phyloP scores from a whole-genome alignment of 305 asterid species.

The Fraxinus dipetala region DNA sequence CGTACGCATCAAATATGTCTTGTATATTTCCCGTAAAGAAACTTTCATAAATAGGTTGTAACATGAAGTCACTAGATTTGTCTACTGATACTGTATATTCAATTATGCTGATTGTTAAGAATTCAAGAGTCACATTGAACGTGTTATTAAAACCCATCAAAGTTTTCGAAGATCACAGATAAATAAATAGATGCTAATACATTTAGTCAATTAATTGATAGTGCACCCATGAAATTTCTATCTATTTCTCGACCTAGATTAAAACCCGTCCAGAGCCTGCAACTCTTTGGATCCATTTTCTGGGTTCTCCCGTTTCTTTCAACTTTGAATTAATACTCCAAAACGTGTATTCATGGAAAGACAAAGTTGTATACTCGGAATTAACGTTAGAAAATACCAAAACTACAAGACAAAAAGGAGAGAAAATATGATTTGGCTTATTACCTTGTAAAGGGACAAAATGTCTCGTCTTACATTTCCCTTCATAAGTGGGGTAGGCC shows the following conservation, averaged over 20 bases:
- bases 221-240: not conserved
- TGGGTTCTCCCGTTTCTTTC: not conserved
- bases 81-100: not conserved
- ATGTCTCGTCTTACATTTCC: not conserved
- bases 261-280: slow-evolving; percentile 10
- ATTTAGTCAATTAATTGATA: not conserved
- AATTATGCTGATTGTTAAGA: not conserved
- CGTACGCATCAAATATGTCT: not conserved
- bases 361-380: not conserved
- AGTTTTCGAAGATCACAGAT: not conserved
- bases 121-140: not conserved
- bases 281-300: not conserved
- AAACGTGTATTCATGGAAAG: not conserved
- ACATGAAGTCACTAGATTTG: not conserved
- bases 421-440: not conserved
- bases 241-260: not conserved
- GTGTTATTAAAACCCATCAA: not conserved
- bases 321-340: not conserved
- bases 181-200: not conserved
- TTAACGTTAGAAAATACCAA: slow-evolving; percentile 9
- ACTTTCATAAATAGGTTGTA: not conserved
- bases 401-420: not conserved
- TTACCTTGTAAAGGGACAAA: not conserved
- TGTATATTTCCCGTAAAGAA: not conserved
- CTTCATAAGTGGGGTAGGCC: not conserved